Conservation (phyloP, 345 rosid species). For the Ceriops decandra region DNA sequence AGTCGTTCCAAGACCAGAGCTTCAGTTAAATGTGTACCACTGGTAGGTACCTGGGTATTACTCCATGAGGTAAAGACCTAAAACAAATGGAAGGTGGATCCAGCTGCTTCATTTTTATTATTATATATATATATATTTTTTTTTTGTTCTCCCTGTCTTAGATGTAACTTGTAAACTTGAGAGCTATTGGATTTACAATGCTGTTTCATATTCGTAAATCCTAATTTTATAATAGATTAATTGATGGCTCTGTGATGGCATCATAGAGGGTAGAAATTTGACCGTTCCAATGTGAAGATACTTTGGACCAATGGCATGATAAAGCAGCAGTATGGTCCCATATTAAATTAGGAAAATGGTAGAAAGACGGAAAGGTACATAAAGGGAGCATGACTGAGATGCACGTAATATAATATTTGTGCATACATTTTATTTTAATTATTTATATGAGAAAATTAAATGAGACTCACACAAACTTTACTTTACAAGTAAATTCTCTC, state of each 20-base stretch:
- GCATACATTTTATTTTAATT: no score
- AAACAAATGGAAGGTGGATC: constrained; percentile 11
- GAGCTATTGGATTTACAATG: constrained; percentile 2
- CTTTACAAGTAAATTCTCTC: no score
- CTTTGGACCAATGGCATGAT: constrained; percentile 7
- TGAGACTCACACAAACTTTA: no score
- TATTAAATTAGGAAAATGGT: not conserved
- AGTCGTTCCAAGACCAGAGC: not conserved
- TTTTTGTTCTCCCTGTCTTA: not conserved
- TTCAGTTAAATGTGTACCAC: not conserved
- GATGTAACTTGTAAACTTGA: not conserved
- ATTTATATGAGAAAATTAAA: no score
- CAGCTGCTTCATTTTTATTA: not conserved
- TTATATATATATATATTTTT: not conserved
- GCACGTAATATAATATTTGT: no score
- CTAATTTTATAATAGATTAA: not conserved
- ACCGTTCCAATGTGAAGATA: constrained; percentile 21
- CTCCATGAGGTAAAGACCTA: not conserved
- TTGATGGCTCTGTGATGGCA: not conserved
- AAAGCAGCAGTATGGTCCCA: constrained; percentile 16
- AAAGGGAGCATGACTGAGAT: no score
- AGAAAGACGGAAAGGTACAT: no score
- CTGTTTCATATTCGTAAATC: not conserved
- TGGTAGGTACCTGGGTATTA: not conserved
- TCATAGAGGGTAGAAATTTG: constrained; percentile 10